phyloP scores from a whole-genome alignment of 257 asterid species.

The Ophiorrhiza pumila region DNA sequence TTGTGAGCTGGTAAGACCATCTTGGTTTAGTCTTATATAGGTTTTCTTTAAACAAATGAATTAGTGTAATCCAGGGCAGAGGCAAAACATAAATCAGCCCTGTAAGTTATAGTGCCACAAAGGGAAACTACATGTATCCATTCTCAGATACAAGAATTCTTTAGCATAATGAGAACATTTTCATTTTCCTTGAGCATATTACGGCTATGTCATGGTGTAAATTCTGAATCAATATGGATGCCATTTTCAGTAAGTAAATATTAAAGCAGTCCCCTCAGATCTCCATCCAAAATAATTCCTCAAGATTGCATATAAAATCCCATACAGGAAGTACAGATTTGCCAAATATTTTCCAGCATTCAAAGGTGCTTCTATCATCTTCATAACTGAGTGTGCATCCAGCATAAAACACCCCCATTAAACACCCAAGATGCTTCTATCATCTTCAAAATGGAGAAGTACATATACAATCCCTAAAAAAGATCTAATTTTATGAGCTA shows the following conservation, averaged over 20 bases:
- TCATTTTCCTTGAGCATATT: neutral
- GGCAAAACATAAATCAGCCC: neutral
- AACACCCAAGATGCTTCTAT: neutral
- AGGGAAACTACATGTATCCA: neutral
- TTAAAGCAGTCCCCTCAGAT: neutral
- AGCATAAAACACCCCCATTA: too few relatives aligned
- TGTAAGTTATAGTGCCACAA: neutral
- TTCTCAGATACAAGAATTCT: neutral
- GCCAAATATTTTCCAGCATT: neutral
- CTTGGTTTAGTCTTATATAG: neutral
- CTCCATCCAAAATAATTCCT: neutral
- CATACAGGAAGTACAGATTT: neutral
- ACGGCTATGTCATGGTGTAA: too few relatives aligned
- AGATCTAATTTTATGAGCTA: neutral
- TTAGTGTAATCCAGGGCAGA: neutral
- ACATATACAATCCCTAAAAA: neutral
- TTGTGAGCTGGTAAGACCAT: constrained; percentile 6
- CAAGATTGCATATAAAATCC: neutral
- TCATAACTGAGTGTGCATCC: neutral
- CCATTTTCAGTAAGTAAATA: neutral
- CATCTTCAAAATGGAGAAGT: neutral
- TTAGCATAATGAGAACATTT: neutral
- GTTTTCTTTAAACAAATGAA: neutral
- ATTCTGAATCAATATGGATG: neutral
- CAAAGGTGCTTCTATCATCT: neutral